Base-by-base conservation (phyloP, 2,329 filamentous ascomycete species). In the Aspergillus pseudoviridinutans region DNA sequence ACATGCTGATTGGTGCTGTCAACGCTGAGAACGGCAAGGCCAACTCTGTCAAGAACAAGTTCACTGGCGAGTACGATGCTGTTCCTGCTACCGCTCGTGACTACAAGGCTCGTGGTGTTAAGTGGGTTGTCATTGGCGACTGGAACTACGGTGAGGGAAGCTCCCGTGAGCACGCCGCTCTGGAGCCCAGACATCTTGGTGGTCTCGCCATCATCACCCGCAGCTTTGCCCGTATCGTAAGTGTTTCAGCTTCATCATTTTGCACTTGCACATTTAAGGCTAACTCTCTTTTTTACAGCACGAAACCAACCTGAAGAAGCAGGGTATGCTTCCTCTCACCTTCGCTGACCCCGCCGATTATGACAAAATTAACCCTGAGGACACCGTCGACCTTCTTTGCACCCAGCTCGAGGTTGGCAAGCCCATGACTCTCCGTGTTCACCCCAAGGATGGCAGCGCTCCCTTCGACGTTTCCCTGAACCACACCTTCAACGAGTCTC, bases 221-320 rank as follows among this genome's bases (percentile, higher is more conserved):
- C 74, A 91, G 86, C 64, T 99, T 99, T 76, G 94, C 94, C 72
- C 94, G 94, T 89, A 99, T 99, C 74, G 79, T 80, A 74, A 76
- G 79, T 79, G 29, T 53, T 35, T 22, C 50, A 10, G 14, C 5
- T 22, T 27, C 20, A 14, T 46, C 10, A 7, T 12, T 9, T 44
- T 14, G 24, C 12, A 44, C 53, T 22, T 49, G 12, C 25, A 28
- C 1, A 22, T 25, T n/a, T 49, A 29, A 46, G 50, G 58, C 63
- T 69, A 62, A 68, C 56, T 29, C n/a, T 46, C 1, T 28, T 14
- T 32, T 28, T 29, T 51, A 54, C 60, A 81, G 79, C 94, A 99
- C 85, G 94, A 99, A 85, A 99, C 94, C 83, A 99, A 99, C 87
- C 81, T 99, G 83, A 99, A 99, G 91, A 99, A 99, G 89, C 94